Base-by-base conservation (phyloP, 768 basidiomycete species). In the Cyathus striatus region DNA sequence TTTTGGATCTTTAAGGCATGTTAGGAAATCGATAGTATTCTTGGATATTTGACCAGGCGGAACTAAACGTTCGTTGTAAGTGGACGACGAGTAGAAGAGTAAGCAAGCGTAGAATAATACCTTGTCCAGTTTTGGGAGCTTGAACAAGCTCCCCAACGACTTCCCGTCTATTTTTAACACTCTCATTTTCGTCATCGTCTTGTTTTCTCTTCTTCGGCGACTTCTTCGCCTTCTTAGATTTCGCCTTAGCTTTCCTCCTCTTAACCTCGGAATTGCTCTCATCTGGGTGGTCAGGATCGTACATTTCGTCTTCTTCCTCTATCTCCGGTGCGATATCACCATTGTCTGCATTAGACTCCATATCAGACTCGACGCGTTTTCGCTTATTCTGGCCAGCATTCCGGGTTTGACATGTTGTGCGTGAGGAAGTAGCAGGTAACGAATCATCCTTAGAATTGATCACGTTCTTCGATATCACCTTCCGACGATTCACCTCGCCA, bases 31-130 rank as follows among this genome's bases (percentile, higher is more conserved):
- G 26, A 97, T 61, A 3, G 86, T 90, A 49, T 96, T 94, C 53
- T 81, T 72, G 2, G 92, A 94, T 55, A 96, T 79, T 59, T 81
- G 80, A 7, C 92, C 93, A 9, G 90, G 76, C 0, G 90, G 85
- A 1, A 90, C 92, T 88, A n/a, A n/a, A n/a, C n/a, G n/a, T n/a
- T n/a, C n/a, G n/a, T n/a, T n/a, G n/a, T n/a, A n/a, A n/a, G n/a
- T n/a, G n/a, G n/a, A n/a, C n/a, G n/a, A n/a, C n/a, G n/a, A n/a
- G n/a, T n/a, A n/a, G n/a, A n/a, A n/a, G n/a, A n/a, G n/a, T n/a
- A n/a, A 92, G 87, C n/a, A n/a, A n/a, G n/a, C n/a, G n/a, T 6
- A 14, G 17, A 6, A 22, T 62, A 71, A 34, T 43, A 86, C 89
- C 88, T 64, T 75, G 75, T n/a, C 92, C 92, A 0, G 80, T 81